Evolutionary conservation across 2,329 filamentous ascomycete genomes (phyloP), one percentile per base, ranked within the genome.

Genomic region (Berkeleyomyces rouxiae): DNA sequence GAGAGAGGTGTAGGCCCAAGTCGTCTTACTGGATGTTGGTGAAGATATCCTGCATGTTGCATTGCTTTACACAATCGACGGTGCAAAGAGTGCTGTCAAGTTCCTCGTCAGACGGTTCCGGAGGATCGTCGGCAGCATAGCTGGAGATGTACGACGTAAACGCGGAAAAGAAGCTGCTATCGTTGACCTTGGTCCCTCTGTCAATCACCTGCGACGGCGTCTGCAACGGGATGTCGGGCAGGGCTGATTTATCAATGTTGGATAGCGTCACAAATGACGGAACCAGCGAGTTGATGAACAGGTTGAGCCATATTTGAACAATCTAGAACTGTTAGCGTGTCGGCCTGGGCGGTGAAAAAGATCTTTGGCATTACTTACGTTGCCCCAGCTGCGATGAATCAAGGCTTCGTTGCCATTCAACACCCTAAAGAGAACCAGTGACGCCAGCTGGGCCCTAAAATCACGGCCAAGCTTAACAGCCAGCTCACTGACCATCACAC

Each of bases 131-230:
- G 9, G 93, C 95, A 49, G 95, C 93, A 71, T 99, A 97, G 72
- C 92, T 97, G n/a, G 91, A 95, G 40, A 99, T 90, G 70, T 97
- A 99, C 4, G 88, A 95, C 0, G 92, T 95, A 69, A 99, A 89
- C 0, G 92, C 90, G 3, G 91, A 96, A 71, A 99, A 90, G 59
- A 99, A 82, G 4, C 93, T 90, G 2, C 85, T 84, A 37, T 99
- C 93, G 64, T 79, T 82, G 42, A 85, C 78, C 66, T 89, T 87
- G 49, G 87, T 80, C 63, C 85, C 90, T 63, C 92, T 84, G 71
- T 97, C 93, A 67, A 99, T 91, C 58, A 97, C 83, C 70, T 96
- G 91, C 7, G 90, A 93, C 1, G 93, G 91, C 10, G 84, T 89
- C 69, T 96, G 92, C 58, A 97, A 77, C 3, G 93, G 91, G 68